Percentiles rank a stretch among this genome's conserved stretches.
These are phyloP conservation scores for Davidsoniella australis DNA, from an alignment of 2,329 filamentous ascomycete species.

Conservation along the genomic window DNA sequence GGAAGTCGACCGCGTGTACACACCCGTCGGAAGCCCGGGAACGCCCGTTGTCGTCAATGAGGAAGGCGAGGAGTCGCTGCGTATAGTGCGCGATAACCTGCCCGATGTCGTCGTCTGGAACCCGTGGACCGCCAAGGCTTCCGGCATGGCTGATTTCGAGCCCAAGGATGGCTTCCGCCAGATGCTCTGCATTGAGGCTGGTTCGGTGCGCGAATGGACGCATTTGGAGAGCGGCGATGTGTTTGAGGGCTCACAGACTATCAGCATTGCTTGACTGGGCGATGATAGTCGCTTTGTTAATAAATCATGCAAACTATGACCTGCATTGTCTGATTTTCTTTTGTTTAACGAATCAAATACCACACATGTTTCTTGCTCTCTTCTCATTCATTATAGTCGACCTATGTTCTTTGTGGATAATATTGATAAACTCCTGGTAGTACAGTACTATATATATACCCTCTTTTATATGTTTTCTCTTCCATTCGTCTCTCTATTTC, in stretches of 20 bases:
- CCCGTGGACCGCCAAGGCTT: conserved; percentile 76
- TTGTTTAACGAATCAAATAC: no score
- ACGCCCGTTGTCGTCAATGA: conserved; percentile 43
- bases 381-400: neutral
- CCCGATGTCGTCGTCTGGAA: conserved; percentile 92
- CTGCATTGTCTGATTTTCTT: no score
- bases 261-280: conserved; percentile 17
- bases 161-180: conserved; percentile 82
- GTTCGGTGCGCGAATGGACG: conserved; percentile 66
- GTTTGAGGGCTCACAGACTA: conserved; percentile 44
- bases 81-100: conserved; percentile 68
- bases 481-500: neutral
- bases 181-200: conserved; percentile 91
- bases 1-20: conserved; percentile 84
- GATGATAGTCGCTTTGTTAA: neutral
- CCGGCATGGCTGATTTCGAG: conserved; percentile 67
- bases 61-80: conserved; percentile 46
- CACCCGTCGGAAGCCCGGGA: conserved; percentile 43
- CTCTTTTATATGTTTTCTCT: neutral
- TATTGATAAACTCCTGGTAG: no score
- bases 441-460: no score
- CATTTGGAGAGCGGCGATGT: conserved; percentile 64
- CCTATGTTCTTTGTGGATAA: no score
- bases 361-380: no score
- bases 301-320: neutral